Evolutionary conservation across 345 rosid species (phyloP).

Genomic region (Zanthoxylum bungeanum): DNA sequence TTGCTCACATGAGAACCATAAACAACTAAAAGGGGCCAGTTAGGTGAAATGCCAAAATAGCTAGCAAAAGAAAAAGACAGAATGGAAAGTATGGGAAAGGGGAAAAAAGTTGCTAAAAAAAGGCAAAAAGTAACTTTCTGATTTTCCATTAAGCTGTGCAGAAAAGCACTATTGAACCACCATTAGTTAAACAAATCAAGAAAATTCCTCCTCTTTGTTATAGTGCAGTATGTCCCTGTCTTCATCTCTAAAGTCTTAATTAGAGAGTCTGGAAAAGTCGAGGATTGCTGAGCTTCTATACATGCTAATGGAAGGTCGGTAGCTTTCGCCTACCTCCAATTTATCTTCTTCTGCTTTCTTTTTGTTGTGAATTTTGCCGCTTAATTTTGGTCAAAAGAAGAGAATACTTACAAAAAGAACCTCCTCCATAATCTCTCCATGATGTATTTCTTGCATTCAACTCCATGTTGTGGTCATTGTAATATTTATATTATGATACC

Average conservation of each 20-base stretch:
- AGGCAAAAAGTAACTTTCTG: slow-evolving; percentile 11
- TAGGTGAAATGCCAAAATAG: slow-evolving; percentile 5
- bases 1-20: slow-evolving; percentile 19
- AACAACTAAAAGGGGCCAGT: slow-evolving; percentile 14
- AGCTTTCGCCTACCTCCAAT: slow-evolving; percentile 25
- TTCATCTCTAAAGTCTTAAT: slow-evolving; percentile 20
- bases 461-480: slow-evolving; percentile 15
- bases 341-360: slow-evolving; percentile 7
- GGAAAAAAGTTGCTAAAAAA: background rate
- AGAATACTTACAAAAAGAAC: background rate
- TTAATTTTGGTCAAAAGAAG: slow-evolving; percentile 9
- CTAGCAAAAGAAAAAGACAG: slow-evolving; percentile 14
- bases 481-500: slow-evolving; percentile 2
- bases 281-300: background rate
- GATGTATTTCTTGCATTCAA: slow-evolving; percentile 7
- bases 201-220: slow-evolving; percentile 57
- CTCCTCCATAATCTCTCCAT: background rate
- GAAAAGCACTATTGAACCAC: slow-evolving; percentile 8
- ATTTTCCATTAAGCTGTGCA: slow-evolving; percentile 17
- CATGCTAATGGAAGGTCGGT: slow-evolving; percentile 9
- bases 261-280: slow-evolving; percentile 6
- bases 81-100: slow-evolving; percentile 2
- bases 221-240: slow-evolving; percentile 31
- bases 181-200: slow-evolving; percentile 10
- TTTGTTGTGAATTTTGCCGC: slow-evolving; percentile 10